phyloP scores from a whole-genome alignment of 73 alveolate species.

The Paraurostyla sp. region DNA sequence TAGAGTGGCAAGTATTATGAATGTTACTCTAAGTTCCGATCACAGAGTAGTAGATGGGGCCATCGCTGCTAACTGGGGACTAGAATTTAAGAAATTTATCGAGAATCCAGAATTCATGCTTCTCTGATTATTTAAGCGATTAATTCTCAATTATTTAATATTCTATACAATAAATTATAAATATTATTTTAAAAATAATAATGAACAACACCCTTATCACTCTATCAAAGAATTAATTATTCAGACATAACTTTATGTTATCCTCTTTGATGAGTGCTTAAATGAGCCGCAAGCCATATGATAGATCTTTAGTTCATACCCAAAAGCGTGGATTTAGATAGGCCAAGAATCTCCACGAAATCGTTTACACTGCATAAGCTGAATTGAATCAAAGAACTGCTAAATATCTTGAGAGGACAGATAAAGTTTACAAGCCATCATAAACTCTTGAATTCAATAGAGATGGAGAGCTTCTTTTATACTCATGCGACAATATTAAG shows the following conservation, averaged over 20 bases:
- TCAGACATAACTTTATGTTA: neutral
- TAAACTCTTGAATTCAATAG: constrained; percentile 91
- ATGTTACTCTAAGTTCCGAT: constrained; percentile 87
- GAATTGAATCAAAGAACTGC: constrained; percentile 74
- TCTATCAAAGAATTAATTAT: neutral
- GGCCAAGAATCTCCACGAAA: constrained; percentile 71
- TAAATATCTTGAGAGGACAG: constrained; percentile 78
- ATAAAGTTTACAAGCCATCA: constrained; percentile 90
- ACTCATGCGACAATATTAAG: constrained; percentile 87
- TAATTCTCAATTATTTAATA: neutral
- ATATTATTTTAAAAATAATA: constrained; percentile 21
- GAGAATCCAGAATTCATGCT: constrained; percentile 89
- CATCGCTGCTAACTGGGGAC: constrained; percentile 90
- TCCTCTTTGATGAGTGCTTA: neutral
- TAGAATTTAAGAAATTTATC: constrained; percentile 78
- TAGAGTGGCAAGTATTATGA: constrained; percentile 72
- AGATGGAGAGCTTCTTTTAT: constrained; percentile 91
- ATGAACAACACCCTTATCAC: constrained; percentile 3
- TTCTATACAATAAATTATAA: neutral
- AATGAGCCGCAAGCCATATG: neutral
- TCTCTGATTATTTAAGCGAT: constrained; percentile 65
- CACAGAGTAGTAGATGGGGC: constrained; percentile 95
- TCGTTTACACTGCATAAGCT: constrained; percentile 69
- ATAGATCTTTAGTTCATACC: neutral
- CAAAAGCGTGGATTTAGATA: constrained; percentile 58